A percentile compares a stretch with the other conserved stretches of the same genome.
These are phyloP conservation scores for Chloropicon primus DNA, from an alignment of 139 green algal species.

Conservation along the genomic window DNA sequence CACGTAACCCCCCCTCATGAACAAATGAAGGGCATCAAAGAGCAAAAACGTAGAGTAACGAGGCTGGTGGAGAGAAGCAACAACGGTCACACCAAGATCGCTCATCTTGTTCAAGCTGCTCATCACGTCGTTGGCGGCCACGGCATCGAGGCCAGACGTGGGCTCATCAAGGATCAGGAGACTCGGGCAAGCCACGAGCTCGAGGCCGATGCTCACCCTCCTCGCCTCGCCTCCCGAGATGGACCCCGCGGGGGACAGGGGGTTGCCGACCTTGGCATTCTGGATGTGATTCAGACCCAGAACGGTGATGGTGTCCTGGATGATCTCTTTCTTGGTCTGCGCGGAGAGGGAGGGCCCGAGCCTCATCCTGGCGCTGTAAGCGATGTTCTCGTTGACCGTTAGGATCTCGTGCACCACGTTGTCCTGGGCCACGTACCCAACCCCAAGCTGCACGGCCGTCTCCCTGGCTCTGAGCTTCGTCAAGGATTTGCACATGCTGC, in stretches of 20 bases:
- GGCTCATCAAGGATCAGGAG: not conserved
- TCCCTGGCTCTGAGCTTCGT: not conserved
- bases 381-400: slow-evolving; percentile 17
- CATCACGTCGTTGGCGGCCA: not conserved
- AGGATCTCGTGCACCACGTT: slow-evolving; percentile 42
- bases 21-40: not conserved
- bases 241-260: not conserved
- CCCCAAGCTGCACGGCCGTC: not conserved
- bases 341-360: not conserved
- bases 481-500: too few species aligned
- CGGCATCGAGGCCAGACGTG: not conserved
- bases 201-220: not conserved
- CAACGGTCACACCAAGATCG: not conserved
- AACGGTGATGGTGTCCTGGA: not conserved
- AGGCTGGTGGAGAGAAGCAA: slow-evolving; percentile 8
- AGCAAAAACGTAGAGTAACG: not conserved
- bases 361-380: not conserved
- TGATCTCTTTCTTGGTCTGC: not conserved
- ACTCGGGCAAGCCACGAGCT: not conserved
- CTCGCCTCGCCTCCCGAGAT: slow-evolving; percentile 5
- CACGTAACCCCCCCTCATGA: slow-evolving; percentile 18
- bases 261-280: not conserved
- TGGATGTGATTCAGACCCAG: slow-evolving; percentile 5
- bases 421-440: slow-evolving; percentile 43
- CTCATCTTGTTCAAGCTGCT: not conserved